Evolutionary conservation across 768 basidiomycete species (phyloP), one percentile per base, ranked within the genome.

Genomic region (Boletus vinaceobasis): DNA sequence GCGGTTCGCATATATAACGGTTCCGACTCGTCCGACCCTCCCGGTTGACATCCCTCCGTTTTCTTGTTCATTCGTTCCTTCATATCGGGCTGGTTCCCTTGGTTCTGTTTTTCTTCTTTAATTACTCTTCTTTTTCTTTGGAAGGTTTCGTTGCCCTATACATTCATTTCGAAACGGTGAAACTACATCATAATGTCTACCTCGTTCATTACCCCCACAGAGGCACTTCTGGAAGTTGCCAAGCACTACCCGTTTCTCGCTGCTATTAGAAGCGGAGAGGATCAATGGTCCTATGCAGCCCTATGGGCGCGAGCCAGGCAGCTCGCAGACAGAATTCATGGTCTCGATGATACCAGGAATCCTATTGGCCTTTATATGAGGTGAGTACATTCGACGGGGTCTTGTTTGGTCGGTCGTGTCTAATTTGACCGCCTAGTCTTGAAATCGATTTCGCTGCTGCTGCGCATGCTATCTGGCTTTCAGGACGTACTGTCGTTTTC

Each of bases 191-290:
- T 13, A 35, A 64, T 59, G 65, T 46, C 54, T 6, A 52, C 17
- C 42, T 55, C 58, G 21, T 52, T 59, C 35, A 48, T 68, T 45
- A 69, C 67, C 39, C 65, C 67, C 36, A 66, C 67, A 27, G 67
- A 68, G 46, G 67, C 60, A 29, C 67, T 68, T 53, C 67, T 68
- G 48, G 60, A 68, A 62, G 67, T 66, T 33, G 67, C 67, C 38
- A 68, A 62, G 43, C 58, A 67, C n/a, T 64, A 65, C 40, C 67
- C 67, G 4, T 68, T 66, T 52, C 39, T 60, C 5, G 7, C 3
- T 50, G 59, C 59, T 26, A 52, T 59, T 42, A 36, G 43, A 60
- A 36, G 49, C 23, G 57, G 50, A 58, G 57, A 43, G 9, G 43
- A 51, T 40, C 55, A 64, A 59, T 68, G 67, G 67, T 68, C 67